Percentiles rank a stretch among this genome's conserved stretches.
Evolutionary conservation across 192 early-diverging fungal genomes (phyloP).

Genomic region (Coemansia sp.): DNA sequence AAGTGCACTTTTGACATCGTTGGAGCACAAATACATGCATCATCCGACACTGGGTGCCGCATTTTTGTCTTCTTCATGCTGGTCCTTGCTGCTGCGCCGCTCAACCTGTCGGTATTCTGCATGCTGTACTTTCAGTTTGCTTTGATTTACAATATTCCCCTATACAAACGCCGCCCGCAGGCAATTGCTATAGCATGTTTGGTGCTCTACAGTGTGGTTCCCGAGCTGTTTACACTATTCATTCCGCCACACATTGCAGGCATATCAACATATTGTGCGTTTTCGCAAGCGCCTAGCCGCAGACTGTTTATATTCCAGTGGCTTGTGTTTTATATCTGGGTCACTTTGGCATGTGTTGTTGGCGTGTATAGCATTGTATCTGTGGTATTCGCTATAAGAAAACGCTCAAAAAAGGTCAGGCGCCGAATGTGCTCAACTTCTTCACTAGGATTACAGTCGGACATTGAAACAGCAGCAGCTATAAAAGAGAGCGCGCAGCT

Average conservation of each 20-base stretch:
- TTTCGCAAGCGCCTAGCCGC: slow-evolving; percentile 6
- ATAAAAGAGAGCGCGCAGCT: slow-evolving; percentile 13
- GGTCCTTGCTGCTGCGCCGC: slow-evolving; percentile 13
- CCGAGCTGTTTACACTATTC: slow-evolving; percentile 15
- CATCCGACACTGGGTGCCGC: slow-evolving; percentile 12
- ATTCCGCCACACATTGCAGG: slow-evolving; percentile 22
- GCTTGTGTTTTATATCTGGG: slow-evolving; percentile 43
- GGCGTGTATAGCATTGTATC: slow-evolving; percentile 21
- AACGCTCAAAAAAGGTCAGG: slow-evolving; percentile 2
- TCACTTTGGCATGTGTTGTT: slow-evolving; percentile 6
- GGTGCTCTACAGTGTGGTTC: slow-evolving; percentile 8
- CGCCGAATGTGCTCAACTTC: slow-evolving; percentile 2
- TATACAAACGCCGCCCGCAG: slow-evolving; percentile 7
- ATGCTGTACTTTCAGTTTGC: slow-evolving; percentile 40
- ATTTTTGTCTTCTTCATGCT: slow-evolving; percentile 21
- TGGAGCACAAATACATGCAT: slow-evolving; percentile 3
- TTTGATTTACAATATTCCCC: slow-evolving; percentile 18
- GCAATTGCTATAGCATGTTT: not conserved
- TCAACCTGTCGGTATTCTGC: slow-evolving; percentile 30
- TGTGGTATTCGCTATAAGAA: slow-evolving; percentile 9
- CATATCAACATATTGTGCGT: slow-evolving; percentile 25
- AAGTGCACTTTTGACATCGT: slow-evolving; percentile 20
- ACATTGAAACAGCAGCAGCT: not conserved
- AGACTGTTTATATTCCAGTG: slow-evolving; percentile 39
- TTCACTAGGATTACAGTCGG: not conserved